These are phyloP conservation scores for Phylloporus sp. DNA, from an alignment of 768 basidiomycete species.

Conservation along the genomic window DNA sequence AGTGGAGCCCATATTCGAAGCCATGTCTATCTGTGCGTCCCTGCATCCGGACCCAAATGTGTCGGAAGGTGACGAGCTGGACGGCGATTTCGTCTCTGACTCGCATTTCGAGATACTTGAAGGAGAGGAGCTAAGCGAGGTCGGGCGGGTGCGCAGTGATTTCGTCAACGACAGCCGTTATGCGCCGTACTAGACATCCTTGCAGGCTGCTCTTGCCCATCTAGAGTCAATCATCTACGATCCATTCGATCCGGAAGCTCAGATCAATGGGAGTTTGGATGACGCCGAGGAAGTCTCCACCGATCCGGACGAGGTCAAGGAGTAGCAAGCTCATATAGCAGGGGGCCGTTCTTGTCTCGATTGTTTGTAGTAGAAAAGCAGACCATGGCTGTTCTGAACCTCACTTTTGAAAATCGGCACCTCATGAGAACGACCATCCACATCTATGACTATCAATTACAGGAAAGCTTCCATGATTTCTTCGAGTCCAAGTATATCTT, in stretches of 20 bases:
- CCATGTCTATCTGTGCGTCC: constrained; percentile 80
- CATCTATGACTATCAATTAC: constrained; percentile 8
- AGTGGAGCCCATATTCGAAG: constrained; percentile 86
- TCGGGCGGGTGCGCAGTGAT: constrained; percentile 93
- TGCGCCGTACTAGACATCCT: constrained; percentile 73
- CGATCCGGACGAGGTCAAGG: constrained; percentile 11
- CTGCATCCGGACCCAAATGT: constrained; percentile 67
- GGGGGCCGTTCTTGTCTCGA: neutral
- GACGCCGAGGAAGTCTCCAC: constrained; percentile 13
- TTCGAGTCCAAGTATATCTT: neutral
- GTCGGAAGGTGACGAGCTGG: constrained; percentile 43
- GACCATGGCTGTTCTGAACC: too few species aligned
- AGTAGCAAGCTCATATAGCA: constrained; percentile 1
- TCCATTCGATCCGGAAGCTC: constrained; percentile 26
- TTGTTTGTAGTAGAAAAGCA: neutral
- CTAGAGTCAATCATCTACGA: constrained; percentile 78
- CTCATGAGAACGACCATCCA: too few species aligned
- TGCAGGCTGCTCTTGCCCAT: constrained; percentile 75
- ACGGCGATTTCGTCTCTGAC: constrained; percentile 52
- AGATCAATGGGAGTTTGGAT: constrained; percentile 14
- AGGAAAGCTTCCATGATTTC: constrained; percentile 7
- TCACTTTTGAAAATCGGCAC: too few species aligned
- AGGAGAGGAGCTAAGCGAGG: constrained; percentile 73
- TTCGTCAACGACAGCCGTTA: constrained; percentile 72
- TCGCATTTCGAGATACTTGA: constrained; percentile 50